These are phyloP conservation scores for Wickerhamomyces chaumierensis DNA, from an alignment of 805 yeast genomes.

Conservation along the genomic window DNA sequence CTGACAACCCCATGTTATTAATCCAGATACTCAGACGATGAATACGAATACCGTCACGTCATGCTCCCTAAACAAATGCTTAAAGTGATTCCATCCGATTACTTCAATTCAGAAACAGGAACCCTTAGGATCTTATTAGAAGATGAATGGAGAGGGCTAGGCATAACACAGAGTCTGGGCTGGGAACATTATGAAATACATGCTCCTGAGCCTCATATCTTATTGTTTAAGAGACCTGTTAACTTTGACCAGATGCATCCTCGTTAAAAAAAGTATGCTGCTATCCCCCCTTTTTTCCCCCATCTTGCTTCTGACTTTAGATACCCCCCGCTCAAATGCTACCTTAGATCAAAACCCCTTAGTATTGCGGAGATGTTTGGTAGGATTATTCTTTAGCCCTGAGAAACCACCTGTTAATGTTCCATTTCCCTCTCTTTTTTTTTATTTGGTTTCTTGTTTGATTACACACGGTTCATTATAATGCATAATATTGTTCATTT, in stretches of 20 bases:
- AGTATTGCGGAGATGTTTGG: too few species aligned
- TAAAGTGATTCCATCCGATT: conserved; percentile 87
- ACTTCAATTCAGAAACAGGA: conserved; percentile 87
- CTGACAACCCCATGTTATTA: conserved; percentile 4
- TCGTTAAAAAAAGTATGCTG: neutral
- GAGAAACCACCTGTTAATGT: too few species aligned
- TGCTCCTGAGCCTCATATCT: conserved; percentile 95
- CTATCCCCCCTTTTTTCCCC: too few species aligned
- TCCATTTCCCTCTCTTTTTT: too few species aligned
- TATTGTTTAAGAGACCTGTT: conserved; percentile 48
- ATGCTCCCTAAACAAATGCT: conserved; percentile 94
- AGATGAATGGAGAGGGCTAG: conserved; percentile 98
- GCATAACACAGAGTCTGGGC: conserved; percentile 93
- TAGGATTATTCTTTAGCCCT: too few species aligned
- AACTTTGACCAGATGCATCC: neutral
- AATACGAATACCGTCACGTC: conserved; percentile 90
- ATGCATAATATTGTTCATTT: too few species aligned
- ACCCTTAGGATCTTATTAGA: conserved; percentile 83
- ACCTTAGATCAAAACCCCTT: too few species aligned
- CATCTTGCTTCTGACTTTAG: too few species aligned
- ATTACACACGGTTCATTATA: too few species aligned
- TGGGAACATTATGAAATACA: conserved; percentile 98
- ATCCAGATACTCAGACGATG: conserved; percentile 74
- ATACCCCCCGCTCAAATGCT: too few species aligned
- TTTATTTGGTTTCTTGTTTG: too few species aligned